A percentile compares a stretch with the other conserved stretches of the same genome.
Evolutionary conservation across 768 basidiomycete genomes (phyloP).

Genomic region (Suillus variegatus): DNA sequence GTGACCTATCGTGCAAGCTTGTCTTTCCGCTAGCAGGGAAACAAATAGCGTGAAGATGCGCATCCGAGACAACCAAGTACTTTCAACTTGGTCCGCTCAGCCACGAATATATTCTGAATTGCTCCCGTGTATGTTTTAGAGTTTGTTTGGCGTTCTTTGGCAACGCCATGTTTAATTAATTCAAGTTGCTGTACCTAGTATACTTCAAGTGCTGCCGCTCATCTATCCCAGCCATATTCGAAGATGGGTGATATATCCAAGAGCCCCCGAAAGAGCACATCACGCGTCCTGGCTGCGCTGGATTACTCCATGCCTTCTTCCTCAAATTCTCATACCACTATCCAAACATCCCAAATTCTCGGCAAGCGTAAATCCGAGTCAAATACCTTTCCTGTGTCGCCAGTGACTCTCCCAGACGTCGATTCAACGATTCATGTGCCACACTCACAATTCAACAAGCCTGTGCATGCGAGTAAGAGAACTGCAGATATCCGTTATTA

Average conservation of each 20-base stretch:
- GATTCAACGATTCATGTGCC: slow-evolving; percentile 3
- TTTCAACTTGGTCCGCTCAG: not conserved
- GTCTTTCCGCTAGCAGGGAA: slow-evolving; percentile 34
- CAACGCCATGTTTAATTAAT: not conserved
- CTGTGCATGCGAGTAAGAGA: slow-evolving; percentile 2
- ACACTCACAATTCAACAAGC: not conserved
- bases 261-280: slow-evolving; percentile 1
- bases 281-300: slow-evolving; percentile 17
- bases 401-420: not conserved
- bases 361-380: slow-evolving; percentile 8
- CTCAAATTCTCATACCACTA: not conserved
- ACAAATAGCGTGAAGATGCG: not conserved
- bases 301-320: slow-evolving; percentile 8
- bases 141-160: slow-evolving; percentile 8
- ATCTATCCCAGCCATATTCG: not conserved
- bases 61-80: not conserved
- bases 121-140: not conserved
- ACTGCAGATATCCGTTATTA: not conserved
- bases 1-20: slow-evolving; percentile 64
- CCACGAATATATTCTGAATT: not conserved
- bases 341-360: slow-evolving; percentile 1
- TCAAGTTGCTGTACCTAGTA: not conserved
- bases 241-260: slow-evolving; percentile 10
- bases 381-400: not conserved
- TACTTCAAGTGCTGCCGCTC: slow-evolving; percentile 1